Evolutionary conservation across 2,329 filamentous ascomycete species (phyloP), one percentile per base, ranked within the genome.

Genomic region (Emmonsia crescens): DNA sequence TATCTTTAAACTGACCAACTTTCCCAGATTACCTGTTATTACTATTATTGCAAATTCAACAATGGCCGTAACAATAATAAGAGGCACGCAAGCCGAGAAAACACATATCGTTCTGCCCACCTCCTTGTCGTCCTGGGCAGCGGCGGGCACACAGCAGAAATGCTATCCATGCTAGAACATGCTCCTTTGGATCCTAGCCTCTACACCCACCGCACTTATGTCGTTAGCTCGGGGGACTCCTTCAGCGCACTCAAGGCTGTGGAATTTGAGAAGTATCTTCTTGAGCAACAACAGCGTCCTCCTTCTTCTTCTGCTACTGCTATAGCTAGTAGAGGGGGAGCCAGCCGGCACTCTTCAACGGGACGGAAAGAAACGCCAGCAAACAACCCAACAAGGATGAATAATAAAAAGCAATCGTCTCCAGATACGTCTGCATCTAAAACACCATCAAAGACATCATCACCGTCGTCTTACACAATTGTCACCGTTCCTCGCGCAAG

Each of bases 131-230:
- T 97, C 31, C 87, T 97, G 29, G 94, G 94, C 59, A 95, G 89
- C 2, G 94, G 94, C 38, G 94, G 94, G 0, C 94, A 99, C 76
- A 96, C 94, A 0, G 87, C 91, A 56, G 94, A 99, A 75, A 96
- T 99, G 89, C 81, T 96, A 65, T 85, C 88, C 70, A 89, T 96
- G 78, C 84, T 99, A 80, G 67, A 83, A 82, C 66, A 83, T 82
- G 70, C 79, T 78, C 62, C 75, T 76, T 46, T 80, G 48, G 69
- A 76, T 52, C 79, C 65, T 52, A 72, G 60, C 72, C 74, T 69
- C 76, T 86, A 76, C 71, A 79, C 76, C 5, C 86, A 89, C 68
- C 84, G 94, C 31, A 93, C 90, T 33, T 99, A 96, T 73, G 77
- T 96, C 27, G 81, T 95, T 60, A 89, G 87, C 65, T 85, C 83